Evolutionary conservation across 352 stramenopile genomes (phyloP), one percentile per base, ranked within the genome.

Genomic region (Globisporangium recalcitrans): DNA sequence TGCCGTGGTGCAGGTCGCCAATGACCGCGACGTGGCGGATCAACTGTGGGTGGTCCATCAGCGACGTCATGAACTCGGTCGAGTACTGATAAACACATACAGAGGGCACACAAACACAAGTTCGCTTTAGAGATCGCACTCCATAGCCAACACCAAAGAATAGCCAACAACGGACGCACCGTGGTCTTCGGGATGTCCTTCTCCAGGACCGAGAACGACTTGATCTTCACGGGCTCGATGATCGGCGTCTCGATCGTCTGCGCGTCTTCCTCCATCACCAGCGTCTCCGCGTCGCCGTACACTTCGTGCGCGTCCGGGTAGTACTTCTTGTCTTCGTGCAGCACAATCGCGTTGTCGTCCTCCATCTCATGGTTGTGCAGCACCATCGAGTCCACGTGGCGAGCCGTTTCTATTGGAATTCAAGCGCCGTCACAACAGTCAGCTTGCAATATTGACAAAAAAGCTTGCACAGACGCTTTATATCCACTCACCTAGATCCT

Each of bases 321-420:
- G 67, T 99, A 99, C 60, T 98, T 90, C 76, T 99, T 99, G 77
- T 99, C 98, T 75, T 99, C 98, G 65, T 99, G 97, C 34, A 99
- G 80, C n/a, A 99, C 96, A 68, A 99, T 99, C 1, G 92, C 90
- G 52, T 80, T 77, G 16, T 88, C 88, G 58, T 97, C 83, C n/a
- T 88, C 87, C 48, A 72, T 67, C 19, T 76, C 58, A 0, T 70
- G 73, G 32, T 62, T 62, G 49, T 84, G 77, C 38, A 90, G 67
- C 60, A 73, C 69, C 55, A 92, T 64, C 58, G 76, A 63, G 48
- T 77, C 71, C 54, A 92, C 71, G 21, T 71, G 65, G 1, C 72
- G 68, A 29, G 67, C 67, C 22, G 68, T 62, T 22, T 67, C 61
- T 67, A 21, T 21, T 26, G n/a, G 1, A 47, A 29, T 31, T n/a